phyloP scores from a whole-genome alignment of 2,329 filamentous ascomycete genomes.

The Aspergillus ruber region DNA sequence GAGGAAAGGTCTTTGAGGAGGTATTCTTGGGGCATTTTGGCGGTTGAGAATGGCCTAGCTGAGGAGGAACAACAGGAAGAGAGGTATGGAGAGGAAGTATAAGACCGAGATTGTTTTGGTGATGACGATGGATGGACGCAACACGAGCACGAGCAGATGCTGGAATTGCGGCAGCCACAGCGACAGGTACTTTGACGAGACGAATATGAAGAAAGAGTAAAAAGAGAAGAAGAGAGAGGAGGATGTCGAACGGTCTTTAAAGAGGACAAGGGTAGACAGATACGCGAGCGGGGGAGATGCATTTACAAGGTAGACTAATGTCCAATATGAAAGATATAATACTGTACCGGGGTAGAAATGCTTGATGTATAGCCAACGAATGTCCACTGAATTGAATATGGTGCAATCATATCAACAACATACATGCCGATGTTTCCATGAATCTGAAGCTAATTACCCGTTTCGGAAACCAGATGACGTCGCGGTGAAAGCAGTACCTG shows the following conservation, averaged over 20 bases:
- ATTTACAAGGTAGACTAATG: not conserved
- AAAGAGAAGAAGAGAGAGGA: not conserved
- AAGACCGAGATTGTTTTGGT: not conserved
- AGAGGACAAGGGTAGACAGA: not conserved
- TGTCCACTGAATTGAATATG: too few species aligned
- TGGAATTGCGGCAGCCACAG: constrained; percentile 17
- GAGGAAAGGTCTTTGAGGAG: constrained; percentile 68
- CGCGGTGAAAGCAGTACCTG: not conserved
- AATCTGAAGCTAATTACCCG: too few species aligned
- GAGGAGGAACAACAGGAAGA: constrained; percentile 7
- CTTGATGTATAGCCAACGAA: too few species aligned
- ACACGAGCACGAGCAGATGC: constrained; percentile 17
- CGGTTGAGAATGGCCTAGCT: constrained; percentile 4
- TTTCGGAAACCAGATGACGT: not conserved
- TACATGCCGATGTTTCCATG: too few species aligned
- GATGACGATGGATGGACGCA: constrained; percentile 15
- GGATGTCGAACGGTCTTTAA: not conserved
- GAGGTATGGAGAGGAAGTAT: not conserved
- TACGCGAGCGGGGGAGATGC: not conserved
- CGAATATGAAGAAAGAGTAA: not conserved
- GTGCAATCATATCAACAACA: too few species aligned
- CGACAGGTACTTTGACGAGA: constrained; percentile 9
- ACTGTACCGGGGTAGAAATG: too few species aligned
- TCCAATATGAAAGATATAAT: too few species aligned
- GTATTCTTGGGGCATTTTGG: constrained; percentile 34